phyloP scores from a whole-genome alignment of 2,329 filamentous ascomycete species.

The Acephala macrosclerotiorum region DNA sequence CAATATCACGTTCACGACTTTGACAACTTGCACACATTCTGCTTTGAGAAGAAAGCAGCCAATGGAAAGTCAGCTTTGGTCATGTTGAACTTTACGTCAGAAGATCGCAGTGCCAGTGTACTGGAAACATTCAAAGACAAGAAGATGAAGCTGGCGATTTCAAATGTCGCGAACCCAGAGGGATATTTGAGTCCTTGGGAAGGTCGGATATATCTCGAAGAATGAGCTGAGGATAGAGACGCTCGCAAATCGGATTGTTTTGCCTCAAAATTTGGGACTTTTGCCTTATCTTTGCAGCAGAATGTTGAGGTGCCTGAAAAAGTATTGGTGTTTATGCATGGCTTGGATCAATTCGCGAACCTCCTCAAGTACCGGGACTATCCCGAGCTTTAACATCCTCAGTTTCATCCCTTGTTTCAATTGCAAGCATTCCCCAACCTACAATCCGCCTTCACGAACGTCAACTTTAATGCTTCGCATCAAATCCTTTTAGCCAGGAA shows the following conservation, averaged over 20 bases:
- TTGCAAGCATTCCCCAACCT: conserved; percentile 5
- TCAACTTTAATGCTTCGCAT: neutral
- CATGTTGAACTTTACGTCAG: neutral
- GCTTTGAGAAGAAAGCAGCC: conserved; percentile 1
- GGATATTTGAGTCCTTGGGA: neutral
- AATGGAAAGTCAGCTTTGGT: neutral
- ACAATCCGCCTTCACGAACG: neutral
- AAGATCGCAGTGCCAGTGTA: conserved; percentile 1
- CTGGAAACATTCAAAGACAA: neutral
- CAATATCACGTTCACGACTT: neutral
- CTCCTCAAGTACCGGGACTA: neutral
- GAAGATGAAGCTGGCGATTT: conserved; percentile 2
- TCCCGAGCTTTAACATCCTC: neutral
- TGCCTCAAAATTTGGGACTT: neutral
- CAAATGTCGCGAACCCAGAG: neutral
- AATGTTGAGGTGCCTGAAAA: neutral
- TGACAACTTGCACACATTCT: neutral
- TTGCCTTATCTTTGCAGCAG: neutral
- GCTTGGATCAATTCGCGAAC: neutral
- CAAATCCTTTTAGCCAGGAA: neutral
- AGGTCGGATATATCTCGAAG: neutral
- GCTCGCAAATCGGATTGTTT: neutral
- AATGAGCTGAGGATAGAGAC: neutral
- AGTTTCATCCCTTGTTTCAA: conserved; percentile 7
- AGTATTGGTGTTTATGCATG: neutral